These are phyloP conservation scores for Acanthamoeba lenticulata DNA, from an alignment of 208 protist species.

Conservation along the genomic window DNA sequence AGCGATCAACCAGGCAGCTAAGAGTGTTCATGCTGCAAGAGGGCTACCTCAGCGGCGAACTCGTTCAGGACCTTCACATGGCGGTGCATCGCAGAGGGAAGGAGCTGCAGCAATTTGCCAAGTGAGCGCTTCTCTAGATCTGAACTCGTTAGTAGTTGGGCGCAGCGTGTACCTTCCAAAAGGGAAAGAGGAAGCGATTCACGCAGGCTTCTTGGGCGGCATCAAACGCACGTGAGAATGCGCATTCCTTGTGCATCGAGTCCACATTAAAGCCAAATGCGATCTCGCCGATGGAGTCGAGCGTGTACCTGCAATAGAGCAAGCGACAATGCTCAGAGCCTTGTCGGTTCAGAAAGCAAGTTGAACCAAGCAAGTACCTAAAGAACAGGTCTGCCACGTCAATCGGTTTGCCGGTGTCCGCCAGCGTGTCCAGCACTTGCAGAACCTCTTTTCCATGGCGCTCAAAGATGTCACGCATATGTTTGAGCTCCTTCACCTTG, in stretches of 20 bases:
- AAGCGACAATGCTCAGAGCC: not conserved
- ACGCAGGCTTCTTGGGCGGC: not conserved
- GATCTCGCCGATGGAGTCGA: conserved; percentile 51
- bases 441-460: not conserved
- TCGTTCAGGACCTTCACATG: not conserved
- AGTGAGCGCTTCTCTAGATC: too few relatives aligned
- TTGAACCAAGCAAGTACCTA: not conserved
- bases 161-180: not conserved
- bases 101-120: too few relatives aligned
- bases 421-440: not conserved
- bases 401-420: not conserved
- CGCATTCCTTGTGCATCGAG: conserved; percentile 9
- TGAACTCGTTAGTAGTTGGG: not conserved
- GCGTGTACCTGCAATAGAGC: not conserved
- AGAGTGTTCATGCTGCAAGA: too few relatives aligned
- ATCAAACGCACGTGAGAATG: not conserved
- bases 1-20: too few relatives aligned
- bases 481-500: conserved; percentile 40
- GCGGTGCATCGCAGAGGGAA: not conserved
- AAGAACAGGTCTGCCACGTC: conserved; percentile 19
- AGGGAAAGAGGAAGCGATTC: not conserved
- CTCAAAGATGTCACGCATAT: conserved; percentile 30
- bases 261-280: conserved; percentile 49
- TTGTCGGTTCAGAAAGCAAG: not conserved
- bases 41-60: not conserved